Evolutionary conservation across 768 basidiomycete species (phyloP), one percentile per base, ranked within the genome.

Genomic region (Clitopilus passeckerianus): DNA sequence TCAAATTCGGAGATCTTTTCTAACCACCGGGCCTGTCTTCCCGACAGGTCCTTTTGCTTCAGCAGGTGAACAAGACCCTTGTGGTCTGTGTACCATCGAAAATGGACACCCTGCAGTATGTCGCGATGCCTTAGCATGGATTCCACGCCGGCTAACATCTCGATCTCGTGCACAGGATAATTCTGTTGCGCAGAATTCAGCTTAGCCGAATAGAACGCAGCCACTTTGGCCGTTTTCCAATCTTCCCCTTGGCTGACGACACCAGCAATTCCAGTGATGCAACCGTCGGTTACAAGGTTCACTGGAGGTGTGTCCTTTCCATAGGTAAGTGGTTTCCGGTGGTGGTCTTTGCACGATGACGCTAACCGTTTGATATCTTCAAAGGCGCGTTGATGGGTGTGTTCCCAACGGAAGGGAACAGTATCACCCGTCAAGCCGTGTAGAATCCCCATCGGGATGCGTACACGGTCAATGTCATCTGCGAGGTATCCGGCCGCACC

Each of bases 401-500:
- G 67, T 68, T 5, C 37, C 37, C 12, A 15, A 5, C 37, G 37
- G 10, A n/a, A n/a, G 2, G n/a, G 37, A 3, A 41, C n/a, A 15
- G 6, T 12, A 18, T 50, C 15, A 18, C 18, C 5, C 4, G 10
- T 50, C 20, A 16, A 23, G 7, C 2, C 5, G 22, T 50, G 9
- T 3, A 20, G 46, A 3, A 10, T 12, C 3, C 10, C 15, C 15
- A 18, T 50, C 6, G 15, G 16, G 12, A 18, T 23, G 2, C 18
- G 46, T 20, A 16, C 18, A 2, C 65, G 57, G 16, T 12, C 46
- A 18, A 50, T 20, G 71, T 65, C 64, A 57, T 61, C 58, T 0
- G 70, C 69, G 3, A 72, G 60, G 59, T 69, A 75, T 1, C 71
- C 69, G 4, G 72, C 74, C 7, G 69, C 61, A 22, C 74, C 74